Conservation (phyloP, 2,329 filamentous ascomycete species). For the Cytospora chrysosperma region DNA sequence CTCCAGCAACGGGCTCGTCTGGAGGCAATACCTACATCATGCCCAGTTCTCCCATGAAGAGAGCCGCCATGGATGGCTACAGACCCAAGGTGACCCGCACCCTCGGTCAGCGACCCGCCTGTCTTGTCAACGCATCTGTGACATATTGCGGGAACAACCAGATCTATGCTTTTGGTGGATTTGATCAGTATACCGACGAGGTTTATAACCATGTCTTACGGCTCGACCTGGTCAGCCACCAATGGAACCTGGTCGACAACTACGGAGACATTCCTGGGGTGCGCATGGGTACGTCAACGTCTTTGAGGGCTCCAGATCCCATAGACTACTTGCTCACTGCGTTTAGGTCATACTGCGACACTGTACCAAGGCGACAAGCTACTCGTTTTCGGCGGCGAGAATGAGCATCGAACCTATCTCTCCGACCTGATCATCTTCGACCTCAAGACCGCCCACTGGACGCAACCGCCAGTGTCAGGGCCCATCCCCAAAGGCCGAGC, state of each 20-base stretch:
- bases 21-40: slow-evolving; percentile 84
- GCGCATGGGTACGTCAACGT: slow-evolving; percentile 72
- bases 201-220: slow-evolving; percentile 97
- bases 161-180: slow-evolving; percentile 97
- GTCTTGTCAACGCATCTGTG: slow-evolving; percentile 95
- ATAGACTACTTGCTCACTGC: slow-evolving; percentile 8
- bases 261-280: slow-evolving; percentile 98
- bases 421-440: slow-evolving; percentile 97
- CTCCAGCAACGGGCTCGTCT: slow-evolving; percentile 52
- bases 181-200: slow-evolving; percentile 98
- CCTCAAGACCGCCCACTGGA: slow-evolving; percentile 92
- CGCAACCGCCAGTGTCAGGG: slow-evolving; percentile 82
- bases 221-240: slow-evolving; percentile 80
- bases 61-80: slow-evolving; percentile 69
- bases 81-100: slow-evolving; percentile 80
- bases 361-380: slow-evolving; percentile 92
- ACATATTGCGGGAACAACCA: slow-evolving; percentile 98
- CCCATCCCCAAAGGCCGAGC: slow-evolving; percentile 86
- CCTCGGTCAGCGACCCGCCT: slow-evolving; percentile 80
- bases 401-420: slow-evolving; percentile 93
- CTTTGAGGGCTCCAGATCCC: neutral
- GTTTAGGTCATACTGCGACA: slow-evolving; percentile 83
- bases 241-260: slow-evolving; percentile 96
- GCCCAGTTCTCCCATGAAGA: slow-evolving; percentile 77
- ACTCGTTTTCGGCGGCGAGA: slow-evolving; percentile 96